Evolutionary conservation across 345 rosid species (phyloP).

Genomic region (Brassica napus): DNA sequence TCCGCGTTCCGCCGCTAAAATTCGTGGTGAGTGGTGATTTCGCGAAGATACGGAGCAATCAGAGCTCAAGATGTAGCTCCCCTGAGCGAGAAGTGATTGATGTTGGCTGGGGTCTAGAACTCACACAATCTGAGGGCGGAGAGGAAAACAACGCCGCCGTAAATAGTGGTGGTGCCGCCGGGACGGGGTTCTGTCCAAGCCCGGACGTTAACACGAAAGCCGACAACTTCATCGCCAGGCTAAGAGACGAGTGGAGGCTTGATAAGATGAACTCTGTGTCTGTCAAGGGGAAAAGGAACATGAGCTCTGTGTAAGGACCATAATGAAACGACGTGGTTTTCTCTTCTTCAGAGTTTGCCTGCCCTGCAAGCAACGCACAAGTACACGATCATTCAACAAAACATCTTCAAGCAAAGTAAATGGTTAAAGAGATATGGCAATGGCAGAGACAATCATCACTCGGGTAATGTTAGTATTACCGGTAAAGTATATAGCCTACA

Average conservation of each 20-base stretch:
- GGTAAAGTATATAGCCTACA: not conserved
- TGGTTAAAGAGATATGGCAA: not conserved
- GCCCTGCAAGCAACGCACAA: not conserved
- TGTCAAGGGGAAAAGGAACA: conserved; percentile 47
- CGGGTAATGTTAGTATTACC: conserved; percentile 17
- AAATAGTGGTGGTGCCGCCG: conserved; percentile 14
- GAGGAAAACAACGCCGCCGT: conserved; percentile 17
- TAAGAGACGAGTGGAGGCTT: conserved; percentile 69
- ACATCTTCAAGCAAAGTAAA: not conserved
- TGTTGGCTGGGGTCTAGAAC: conserved; percentile 41
- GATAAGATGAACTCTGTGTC: conserved; percentile 79
- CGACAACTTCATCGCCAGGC: conserved; percentile 80
- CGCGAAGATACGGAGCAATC: conserved; percentile 54
- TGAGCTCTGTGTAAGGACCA: conserved; percentile 31
- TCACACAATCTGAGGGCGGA: conserved; percentile 39
- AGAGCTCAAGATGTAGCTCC: conserved; percentile 67
- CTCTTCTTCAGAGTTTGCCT: not conserved
- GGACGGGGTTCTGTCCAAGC: conserved; percentile 59
- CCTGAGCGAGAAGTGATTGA: conserved; percentile 52
- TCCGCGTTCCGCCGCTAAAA: conserved; percentile 47
- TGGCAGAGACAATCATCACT: not conserved
- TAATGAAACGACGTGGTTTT: not conserved
- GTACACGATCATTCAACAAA: not conserved
- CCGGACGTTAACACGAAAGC: conserved; percentile 87
- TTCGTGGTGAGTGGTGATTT: conserved; percentile 54